These are phyloP conservation scores for Amanita fuliginea DNA, from an alignment of 768 basidiomycete genomes.

Conservation along the genomic window DNA sequence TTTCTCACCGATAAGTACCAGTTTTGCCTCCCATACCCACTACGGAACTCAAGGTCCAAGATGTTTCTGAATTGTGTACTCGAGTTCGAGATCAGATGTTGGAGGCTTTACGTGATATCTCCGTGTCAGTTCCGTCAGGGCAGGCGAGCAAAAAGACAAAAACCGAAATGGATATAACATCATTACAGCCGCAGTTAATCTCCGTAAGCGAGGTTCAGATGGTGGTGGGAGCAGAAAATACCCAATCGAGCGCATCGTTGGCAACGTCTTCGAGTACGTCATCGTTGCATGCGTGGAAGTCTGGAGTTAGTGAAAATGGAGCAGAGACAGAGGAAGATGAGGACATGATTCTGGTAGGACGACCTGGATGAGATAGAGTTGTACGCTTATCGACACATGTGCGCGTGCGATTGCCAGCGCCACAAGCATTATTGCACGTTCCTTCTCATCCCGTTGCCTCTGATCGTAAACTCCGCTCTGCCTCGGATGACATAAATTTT, in stretches of 20 bases:
- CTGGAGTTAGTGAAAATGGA: slow-evolving; percentile 49
- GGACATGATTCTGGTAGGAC: slow-evolving; percentile 68
- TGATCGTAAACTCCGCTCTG: neutral
- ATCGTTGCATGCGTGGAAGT: slow-evolving; percentile 22
- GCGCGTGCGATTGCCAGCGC: neutral
- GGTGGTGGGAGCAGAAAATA: neutral
- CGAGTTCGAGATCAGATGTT: slow-evolving; percentile 77
- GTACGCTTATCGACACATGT: too few species aligned
- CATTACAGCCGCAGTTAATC: slow-evolving; percentile 1
- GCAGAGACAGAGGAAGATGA: slow-evolving; percentile 78
- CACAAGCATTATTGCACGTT: neutral
- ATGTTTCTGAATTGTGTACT: slow-evolving; percentile 55
- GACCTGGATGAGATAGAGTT: slow-evolving; percentile 30
- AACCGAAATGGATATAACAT: neutral
- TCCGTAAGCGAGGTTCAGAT: neutral
- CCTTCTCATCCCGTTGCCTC: neutral
- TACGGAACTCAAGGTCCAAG: slow-evolving; percentile 51
- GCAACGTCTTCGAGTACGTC: slow-evolving; percentile 21
- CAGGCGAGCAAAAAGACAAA: slow-evolving; percentile 7
- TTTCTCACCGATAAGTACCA: slow-evolving; percentile 19
- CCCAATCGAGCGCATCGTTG: slow-evolving; percentile 21
- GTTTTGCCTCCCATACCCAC: slow-evolving; percentile 90
- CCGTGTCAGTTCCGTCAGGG: slow-evolving; percentile 31
- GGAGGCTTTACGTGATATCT: slow-evolving; percentile 65
- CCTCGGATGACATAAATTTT: neutral